A percentile compares a stretch with the other conserved stretches of the same genome.
Conservation (phyloP, 108 stramenopile species). For the Cyclotella cryptica region DNA sequence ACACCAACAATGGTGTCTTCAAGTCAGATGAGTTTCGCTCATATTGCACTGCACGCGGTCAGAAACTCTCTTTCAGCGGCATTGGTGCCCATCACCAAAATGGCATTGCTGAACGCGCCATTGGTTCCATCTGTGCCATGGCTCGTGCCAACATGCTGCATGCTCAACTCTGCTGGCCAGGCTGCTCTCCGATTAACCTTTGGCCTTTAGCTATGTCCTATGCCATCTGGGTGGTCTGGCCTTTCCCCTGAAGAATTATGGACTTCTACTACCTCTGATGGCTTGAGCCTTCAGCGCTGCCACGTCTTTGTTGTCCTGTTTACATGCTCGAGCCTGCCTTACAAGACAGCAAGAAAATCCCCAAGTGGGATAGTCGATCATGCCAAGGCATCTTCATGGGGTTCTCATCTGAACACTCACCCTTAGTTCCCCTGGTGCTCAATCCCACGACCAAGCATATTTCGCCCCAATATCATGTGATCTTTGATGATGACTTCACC, state of each 20-base stretch:
- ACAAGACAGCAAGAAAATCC: conserved; percentile 4
- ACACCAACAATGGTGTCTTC: conserved; percentile 50
- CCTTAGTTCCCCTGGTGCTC: not conserved
- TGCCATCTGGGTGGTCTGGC: conserved; percentile 37
- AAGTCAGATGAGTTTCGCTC: conserved; percentile 16
- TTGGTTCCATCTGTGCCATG: conserved; percentile 37
- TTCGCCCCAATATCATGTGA: conserved; percentile 24
- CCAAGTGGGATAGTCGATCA: not conserved
- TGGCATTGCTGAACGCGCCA: conserved; percentile 56
- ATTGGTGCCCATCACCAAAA: conserved; percentile 75
- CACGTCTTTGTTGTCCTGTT: conserved; percentile 33
- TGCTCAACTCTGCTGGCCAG: conserved; percentile 51
- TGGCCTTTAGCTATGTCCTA: conserved; percentile 64
- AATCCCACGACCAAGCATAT: conserved; percentile 9
- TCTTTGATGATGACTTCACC: conserved; percentile 22
- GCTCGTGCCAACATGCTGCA: conserved; percentile 60
- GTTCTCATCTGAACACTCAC: not conserved
- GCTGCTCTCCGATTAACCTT: conserved; percentile 11
- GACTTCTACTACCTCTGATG: not conserved
- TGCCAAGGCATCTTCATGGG: not conserved
- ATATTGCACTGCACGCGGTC: conserved; percentile 5
- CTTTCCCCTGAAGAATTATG: not conserved
- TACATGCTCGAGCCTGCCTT: conserved; percentile 20
- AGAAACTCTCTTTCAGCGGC: conserved; percentile 37
- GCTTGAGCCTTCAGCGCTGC: not conserved